Evolutionary conservation across 2,329 filamentous ascomycete genomes (phyloP), one percentile per base, ranked within the genome.

Genomic region (Botryotinia narcissicola): DNA sequence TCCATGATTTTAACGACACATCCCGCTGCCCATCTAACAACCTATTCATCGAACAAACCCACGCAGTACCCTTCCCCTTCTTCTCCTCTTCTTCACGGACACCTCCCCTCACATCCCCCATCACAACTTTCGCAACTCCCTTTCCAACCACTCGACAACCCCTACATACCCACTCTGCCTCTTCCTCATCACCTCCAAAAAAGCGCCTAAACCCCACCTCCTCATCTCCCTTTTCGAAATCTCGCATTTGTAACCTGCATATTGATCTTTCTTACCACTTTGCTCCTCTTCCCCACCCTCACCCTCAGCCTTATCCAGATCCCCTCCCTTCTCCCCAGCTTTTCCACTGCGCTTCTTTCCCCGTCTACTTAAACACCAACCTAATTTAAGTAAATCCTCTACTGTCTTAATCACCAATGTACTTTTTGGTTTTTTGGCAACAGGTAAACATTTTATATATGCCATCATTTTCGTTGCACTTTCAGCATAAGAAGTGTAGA

Each of bases 391-490:
- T 79, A 73, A 72, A 74, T 80, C 29, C 73, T 37, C 37, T 72
- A 74, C 59, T 61, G 37, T 66, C 0, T 40, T 51, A 64, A 76
- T 90, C 46, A 95, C 82, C n/a, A 97, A 81, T 44, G 80, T 82
- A 5, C 85, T 80, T 10, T 85, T 82, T 3, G 92, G 92, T 76
- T 88, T 88, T 77, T 86, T 88, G 7, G 80, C 78, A 48, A 79
- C 80, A 2, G 88, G 85, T 46, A 98, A 84, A 74, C 89, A 90
- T 12, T 86, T 84, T 10, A 84, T 81, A 76, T 91, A 91, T 0
- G 87, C 87, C 86, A 87, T 89, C 84, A 88, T 88, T 83, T 95
- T 97, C 83, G 89, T 90, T 14, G 93, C 94, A 10, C 92, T 90
- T 81, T 97, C 93, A 29, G 85, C 79, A 78, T 98, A 95, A 46